These are phyloP conservation scores for Halophytophthora polymorphica DNA, from an alignment of 352 stramenopile species.

Conservation along the genomic window DNA sequence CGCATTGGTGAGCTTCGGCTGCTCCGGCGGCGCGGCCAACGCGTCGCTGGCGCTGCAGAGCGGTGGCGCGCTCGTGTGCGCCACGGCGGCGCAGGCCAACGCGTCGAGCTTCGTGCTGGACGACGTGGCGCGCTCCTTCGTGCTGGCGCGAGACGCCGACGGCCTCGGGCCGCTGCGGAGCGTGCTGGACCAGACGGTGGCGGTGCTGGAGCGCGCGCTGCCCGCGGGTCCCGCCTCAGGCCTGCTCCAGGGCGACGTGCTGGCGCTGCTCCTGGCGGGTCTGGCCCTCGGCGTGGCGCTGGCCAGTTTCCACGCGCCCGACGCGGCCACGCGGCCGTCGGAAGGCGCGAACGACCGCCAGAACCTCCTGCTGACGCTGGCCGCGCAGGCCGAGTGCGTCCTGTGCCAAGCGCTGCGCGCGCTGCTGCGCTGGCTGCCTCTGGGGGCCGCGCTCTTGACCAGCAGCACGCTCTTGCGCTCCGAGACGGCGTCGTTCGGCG, in stretches of 20 bases:
- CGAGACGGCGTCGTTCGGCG: background rate
- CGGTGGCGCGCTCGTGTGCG: conserved; percentile 34
- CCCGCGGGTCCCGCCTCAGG: conserved; percentile 23
- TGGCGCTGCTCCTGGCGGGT: conserved; percentile 35
- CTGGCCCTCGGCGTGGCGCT: conserved; percentile 30
- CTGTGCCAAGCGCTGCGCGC: conserved; percentile 36
- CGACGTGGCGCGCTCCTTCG: conserved; percentile 36
- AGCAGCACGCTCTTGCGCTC: conserved; percentile 35
- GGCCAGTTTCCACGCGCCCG: conserved; percentile 10
- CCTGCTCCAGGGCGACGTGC: conserved; percentile 30
- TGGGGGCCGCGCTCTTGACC: conserved; percentile 45
- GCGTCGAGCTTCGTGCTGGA: conserved; percentile 47
- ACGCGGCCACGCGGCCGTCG: background rate
- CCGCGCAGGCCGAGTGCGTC: conserved; percentile 40
- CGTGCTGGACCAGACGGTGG: conserved; percentile 27
- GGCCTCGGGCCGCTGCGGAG: conserved; percentile 1
- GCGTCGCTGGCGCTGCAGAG: conserved; percentile 30
- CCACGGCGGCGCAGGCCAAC: conserved; percentile 21
- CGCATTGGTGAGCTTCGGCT: conserved; percentile 20
- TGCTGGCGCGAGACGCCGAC: conserved; percentile 12
- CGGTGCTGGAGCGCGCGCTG: conserved; percentile 29
- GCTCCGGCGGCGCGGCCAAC: conserved; percentile 14
- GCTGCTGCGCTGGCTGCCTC: conserved; percentile 35
- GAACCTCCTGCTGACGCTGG: conserved; percentile 44
- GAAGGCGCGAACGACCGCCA: conserved; percentile 12